phyloP scores from a whole-genome alignment of 179 eudicot species.

The Dionaea muscipula region DNA sequence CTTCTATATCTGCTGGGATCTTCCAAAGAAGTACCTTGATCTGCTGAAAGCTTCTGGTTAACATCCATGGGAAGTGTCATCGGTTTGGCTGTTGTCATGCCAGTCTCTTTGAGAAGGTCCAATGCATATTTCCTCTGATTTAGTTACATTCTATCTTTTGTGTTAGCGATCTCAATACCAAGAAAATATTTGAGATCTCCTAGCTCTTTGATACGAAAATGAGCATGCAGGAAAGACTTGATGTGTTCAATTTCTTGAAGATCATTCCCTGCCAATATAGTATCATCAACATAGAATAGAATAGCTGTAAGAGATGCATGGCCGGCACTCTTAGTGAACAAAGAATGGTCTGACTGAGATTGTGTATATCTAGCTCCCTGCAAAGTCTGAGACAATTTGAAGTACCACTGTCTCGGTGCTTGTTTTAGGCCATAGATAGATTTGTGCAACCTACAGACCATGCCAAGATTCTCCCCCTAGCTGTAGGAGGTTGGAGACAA shows the following conservation, averaged over 20 bases:
- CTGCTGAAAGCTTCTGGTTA: neutral
- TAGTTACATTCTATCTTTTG: too few species aligned
- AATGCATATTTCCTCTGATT: neutral
- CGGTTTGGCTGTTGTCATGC: too few species aligned
- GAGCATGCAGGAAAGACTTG: neutral
- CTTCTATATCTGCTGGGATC: neutral
- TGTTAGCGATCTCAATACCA: too few species aligned
- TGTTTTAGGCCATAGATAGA: neutral
- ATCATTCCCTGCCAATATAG: neutral
- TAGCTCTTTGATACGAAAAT: neutral
- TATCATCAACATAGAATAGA: too few species aligned
- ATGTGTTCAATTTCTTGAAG: neutral
- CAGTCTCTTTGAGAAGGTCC: neutral
- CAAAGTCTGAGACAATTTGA: neutral
- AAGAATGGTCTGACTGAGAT: too few species aligned
- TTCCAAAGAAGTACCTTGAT: neutral
- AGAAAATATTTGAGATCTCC: too few species aligned
- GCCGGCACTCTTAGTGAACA: too few species aligned
- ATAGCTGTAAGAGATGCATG: too few species aligned
- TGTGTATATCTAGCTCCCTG: neutral
- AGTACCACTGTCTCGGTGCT: neutral
- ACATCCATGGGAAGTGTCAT: neutral
- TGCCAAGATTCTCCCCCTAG: neutral
- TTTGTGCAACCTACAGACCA: neutral
- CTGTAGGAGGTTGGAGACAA: too few species aligned